Evolutionary conservation across 345 rosid species (phyloP), one percentile per base, ranked within the genome.

Genomic region (Noccaea caerulescens): DNA sequence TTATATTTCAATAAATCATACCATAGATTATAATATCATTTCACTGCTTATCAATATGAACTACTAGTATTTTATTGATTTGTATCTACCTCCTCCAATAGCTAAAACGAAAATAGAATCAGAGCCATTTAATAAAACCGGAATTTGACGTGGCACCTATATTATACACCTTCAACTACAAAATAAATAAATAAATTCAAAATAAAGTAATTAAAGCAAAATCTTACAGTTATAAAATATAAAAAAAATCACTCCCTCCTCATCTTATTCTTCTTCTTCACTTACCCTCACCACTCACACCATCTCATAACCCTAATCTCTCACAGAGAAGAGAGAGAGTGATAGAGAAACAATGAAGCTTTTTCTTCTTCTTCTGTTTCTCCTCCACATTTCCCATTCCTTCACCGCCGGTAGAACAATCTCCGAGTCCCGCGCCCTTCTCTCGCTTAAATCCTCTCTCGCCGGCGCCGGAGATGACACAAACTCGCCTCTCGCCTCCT

Each of bases 401-500:
- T 20, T 77, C 68, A 25, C 81, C 52, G 38, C 74, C 58, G 83
- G 71, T 16, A 79, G 79, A 47, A 23, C 60, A 4, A 14, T 88
- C 62, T 77, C 97, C 2, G 98, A 95, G 83, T 75, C 71, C 75
- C 80, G 75, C 6, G 92, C 92, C 1, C 92, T 95, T 50, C 86
- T 95, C 64, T 85, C 90, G 10, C 54, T 88, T n/a, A 95, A 85
- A 82, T 76, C 96, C 59, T 79, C 87, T 80, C 65, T 94, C 63
- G 46, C 81, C 76, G 86, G 77, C 74, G 53, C 53, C 72, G 79
- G 58, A 45, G 57, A 37, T 7, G 90, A 82, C 81, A 76, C 89
- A 43, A 71, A 77, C 23, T 66, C 84, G 0, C 44, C 85, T 5
- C 88, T 93, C 53, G 32, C 87, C 36, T 44, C 90, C 3, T 93